Evolutionary conservation across 805 yeast species (phyloP), one percentile per base, ranked within the genome.

Genomic region (Brettanomyces nanus): DNA sequence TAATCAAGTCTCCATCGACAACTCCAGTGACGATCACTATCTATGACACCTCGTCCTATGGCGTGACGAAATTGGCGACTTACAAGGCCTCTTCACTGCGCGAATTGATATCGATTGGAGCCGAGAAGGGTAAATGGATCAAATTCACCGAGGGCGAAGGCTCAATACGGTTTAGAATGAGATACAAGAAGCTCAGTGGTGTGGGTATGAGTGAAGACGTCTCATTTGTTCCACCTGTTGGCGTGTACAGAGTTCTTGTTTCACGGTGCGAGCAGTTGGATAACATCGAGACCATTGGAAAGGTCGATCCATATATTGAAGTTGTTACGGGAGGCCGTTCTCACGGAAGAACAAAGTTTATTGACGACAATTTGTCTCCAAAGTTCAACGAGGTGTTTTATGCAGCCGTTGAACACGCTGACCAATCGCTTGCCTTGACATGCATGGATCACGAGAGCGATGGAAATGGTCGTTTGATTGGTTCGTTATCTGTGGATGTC

Each of bases 251-350:
- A 61, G 50, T 84, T 28, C 77, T 75, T 49, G 48, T 84, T 35
- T 68, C 77, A 41, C 60, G 65, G 25, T 81, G 79, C 14, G 54
- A 54, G 9, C 71, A 74, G 29, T 59, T 78, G 47, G 63, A 69
- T 47, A 64, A 77, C 47, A 59, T 81, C 47, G 83, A 80, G 47
- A 69, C 77, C 13, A 71, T 81, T 36, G 90, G 92, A 39, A 74
- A 71, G 40, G 77, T 82, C 49, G 89, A 84, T 58, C 92, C 94
- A 4, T 83, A 81, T 49, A 75, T 80, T 28, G 68, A 73, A 42
- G 67, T 82, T 7, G 50, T 73, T 27, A 57, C 75, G 41, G 76
- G 78, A 49, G 82, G 81, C 46, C 73, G 72, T 52, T 51, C 73
- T 28, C 68, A 67, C 43, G 80, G 69, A 38, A 68, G 65, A 44